Evolutionary conservation across 108 stramenopile species (phyloP), one percentile per base, ranked within the genome.

Genomic region (Schizochytrium sp.): DNA sequence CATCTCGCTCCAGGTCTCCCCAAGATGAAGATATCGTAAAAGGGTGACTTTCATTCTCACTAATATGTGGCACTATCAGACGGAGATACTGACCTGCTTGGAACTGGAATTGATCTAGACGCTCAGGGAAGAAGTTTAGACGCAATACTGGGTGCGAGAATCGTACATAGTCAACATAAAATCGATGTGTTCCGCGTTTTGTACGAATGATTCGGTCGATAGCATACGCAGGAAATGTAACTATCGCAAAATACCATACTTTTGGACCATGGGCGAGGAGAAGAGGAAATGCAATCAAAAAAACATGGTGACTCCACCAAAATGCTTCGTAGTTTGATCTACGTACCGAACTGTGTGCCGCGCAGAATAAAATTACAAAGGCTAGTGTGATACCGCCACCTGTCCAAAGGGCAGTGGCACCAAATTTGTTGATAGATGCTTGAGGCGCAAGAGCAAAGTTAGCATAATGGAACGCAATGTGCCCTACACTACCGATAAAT

Each of bases 81-180:
- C 90, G 88, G 38, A 93, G 15, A 87, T 91, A 93, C 72, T 91
- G 91, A 15, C 92, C 92, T 87, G 91, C 92, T 59, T 88, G 87
- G 72, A 93, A 93, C 15, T 73, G 17, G 38, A 93, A 91, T 76
- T 88, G 89, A 28, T 89, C 89, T 60, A 88, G 89, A 61, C 89
- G 49, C 19, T 90, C 83, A 1, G 92, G 92, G 4, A 87, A 61
- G 90, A 89, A 93, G 57, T 91, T 61, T 15, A 93, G 61, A 28
- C 88, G 87, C 55, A 93, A 87, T 44, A 93, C 92, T 15, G 92
- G 92, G 44, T 72, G 50, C 46, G 90, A 59, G 60, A 56, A 93
- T 69, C 90, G 64, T 4, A 93, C 92, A n/a, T 69, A 56, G 44
- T 56, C 42, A 15, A 93, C 89, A 59, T 72, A 49, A 19, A 72